These are phyloP conservation scores for Backusella morwellensis DNA, from an alignment of 192 early-diverging fungal genomes.

Conservation along the genomic window DNA sequence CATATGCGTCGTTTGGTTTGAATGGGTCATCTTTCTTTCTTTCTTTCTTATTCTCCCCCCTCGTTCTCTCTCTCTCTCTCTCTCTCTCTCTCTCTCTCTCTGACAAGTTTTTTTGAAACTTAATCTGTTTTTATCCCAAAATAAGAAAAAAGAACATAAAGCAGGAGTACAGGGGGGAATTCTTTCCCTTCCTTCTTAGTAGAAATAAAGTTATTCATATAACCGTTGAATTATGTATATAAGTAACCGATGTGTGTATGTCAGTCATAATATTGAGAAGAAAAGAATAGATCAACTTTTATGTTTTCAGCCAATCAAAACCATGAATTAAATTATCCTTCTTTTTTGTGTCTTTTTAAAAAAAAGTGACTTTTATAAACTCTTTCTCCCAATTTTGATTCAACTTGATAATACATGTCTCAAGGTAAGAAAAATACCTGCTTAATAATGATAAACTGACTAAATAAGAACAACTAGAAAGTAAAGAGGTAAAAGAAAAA, in stretches of 20 bases:
- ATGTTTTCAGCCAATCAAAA: not conserved
- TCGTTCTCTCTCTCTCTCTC: not conserved
- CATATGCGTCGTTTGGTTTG: constrained; percentile 1
- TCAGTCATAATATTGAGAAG: not conserved
- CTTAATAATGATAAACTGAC: constrained; percentile 1
- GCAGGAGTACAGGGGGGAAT: not conserved
- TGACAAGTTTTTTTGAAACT: not conserved
- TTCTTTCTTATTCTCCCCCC: not conserved
- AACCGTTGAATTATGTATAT: not conserved
- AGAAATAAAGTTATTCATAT: not conserved
- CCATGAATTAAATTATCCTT: not conserved
- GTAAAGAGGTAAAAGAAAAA: not conserved
- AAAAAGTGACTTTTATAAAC: not conserved
- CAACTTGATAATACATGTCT: not conserved
- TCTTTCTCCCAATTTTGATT: not conserved
- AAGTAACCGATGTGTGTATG: not conserved
- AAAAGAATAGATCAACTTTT: not conserved
- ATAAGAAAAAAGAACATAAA: not conserved
- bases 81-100: not conserved
- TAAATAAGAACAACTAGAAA: not conserved
- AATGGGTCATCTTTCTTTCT: not conserved
- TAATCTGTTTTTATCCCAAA: not conserved
- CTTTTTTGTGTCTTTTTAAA: not conserved
- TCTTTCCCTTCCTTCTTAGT: not conserved
- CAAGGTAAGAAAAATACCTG: not conserved